Conservation (phyloP, 768 basidiomycete species). For the Floccularia luteovirens region DNA sequence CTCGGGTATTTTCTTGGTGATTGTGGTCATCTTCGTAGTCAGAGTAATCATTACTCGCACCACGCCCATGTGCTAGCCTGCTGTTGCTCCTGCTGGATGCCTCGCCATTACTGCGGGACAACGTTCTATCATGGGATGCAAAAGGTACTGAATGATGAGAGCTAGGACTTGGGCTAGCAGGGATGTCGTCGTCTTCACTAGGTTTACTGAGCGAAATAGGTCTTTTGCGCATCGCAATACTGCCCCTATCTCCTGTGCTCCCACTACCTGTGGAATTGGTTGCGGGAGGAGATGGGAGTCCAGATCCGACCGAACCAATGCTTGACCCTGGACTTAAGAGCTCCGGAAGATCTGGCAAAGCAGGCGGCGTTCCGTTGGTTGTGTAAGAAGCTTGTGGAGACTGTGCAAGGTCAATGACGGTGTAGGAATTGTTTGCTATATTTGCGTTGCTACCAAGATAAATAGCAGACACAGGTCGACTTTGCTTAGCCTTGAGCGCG, state of each 20-base stretch:
- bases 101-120: constrained; percentile 9
- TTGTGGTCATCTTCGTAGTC: constrained; percentile 36
- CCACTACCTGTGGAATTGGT: constrained; percentile 83
- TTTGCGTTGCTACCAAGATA: constrained; percentile 24
- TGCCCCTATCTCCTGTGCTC: constrained; percentile 56
- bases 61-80: constrained; percentile 12
- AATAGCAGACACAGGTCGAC: constrained; percentile 33
- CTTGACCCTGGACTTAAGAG: constrained; percentile 55
- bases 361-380: constrained; percentile 20
- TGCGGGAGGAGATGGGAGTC: constrained; percentile 77
- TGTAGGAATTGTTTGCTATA: constrained; percentile 13
- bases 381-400: constrained; percentile 12
- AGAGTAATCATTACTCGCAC: neutral
- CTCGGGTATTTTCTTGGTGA: constrained; percentile 33
- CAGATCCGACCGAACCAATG: constrained; percentile 43
- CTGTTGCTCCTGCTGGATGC: constrained; percentile 16
- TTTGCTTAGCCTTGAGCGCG: constrained; percentile 18
- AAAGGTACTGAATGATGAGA: constrained; percentile 10
- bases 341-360: constrained; percentile 63
- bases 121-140: constrained; percentile 3
- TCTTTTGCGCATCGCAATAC: constrained; percentile 25
- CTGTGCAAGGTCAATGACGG: constrained; percentile 10
- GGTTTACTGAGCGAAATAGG: constrained; percentile 8
- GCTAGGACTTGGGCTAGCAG: constrained; percentile 21
- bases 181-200: constrained; percentile 17